A percentile compares a stretch with the other conserved stretches of the same genome.
Conservation (phyloP, 495 filamentous ascomycete genomes). For the Penicillium bovifimosum region DNA sequence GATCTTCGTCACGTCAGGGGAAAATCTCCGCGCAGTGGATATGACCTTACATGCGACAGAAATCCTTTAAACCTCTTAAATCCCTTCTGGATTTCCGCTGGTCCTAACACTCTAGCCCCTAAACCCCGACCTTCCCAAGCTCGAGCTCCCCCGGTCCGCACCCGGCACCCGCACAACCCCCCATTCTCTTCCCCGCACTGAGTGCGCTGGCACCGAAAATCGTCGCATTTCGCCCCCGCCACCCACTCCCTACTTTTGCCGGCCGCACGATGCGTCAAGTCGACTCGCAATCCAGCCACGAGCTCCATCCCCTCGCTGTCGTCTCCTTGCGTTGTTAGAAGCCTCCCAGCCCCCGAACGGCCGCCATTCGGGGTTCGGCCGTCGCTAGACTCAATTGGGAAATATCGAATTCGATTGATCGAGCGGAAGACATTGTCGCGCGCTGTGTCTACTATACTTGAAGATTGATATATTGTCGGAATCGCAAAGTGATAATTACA, state of each 20-base stretch:
- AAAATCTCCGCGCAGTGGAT: slow-evolving; percentile 1
- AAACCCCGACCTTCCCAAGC: not conserved
- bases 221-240: not conserved
- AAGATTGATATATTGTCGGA: not conserved
- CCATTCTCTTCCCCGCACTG: slow-evolving; percentile 8
- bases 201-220: slow-evolving; percentile 17
- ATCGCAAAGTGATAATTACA: not conserved
- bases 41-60: not conserved
- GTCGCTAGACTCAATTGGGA: slow-evolving; percentile 1
- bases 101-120: not conserved
- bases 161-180: not conserved
- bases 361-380: not conserved
- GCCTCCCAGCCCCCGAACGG: not conserved
- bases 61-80: not conserved
- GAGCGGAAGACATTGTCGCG: not conserved
- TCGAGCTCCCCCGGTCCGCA: not conserved
- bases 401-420: slow-evolving; percentile 5
- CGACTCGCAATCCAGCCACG: slow-evolving; percentile 18
- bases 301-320: slow-evolving; percentile 14
- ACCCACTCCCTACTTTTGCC: not conserved
- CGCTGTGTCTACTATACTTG: not conserved
- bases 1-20: slow-evolving; percentile 16
- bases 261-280: slow-evolving; percentile 34
- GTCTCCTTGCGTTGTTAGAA: slow-evolving; percentile 33
- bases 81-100: not conserved